phyloP scores from a whole-genome alignment of 106 monocot genomes.

The Xerophyta viscosa region DNA sequence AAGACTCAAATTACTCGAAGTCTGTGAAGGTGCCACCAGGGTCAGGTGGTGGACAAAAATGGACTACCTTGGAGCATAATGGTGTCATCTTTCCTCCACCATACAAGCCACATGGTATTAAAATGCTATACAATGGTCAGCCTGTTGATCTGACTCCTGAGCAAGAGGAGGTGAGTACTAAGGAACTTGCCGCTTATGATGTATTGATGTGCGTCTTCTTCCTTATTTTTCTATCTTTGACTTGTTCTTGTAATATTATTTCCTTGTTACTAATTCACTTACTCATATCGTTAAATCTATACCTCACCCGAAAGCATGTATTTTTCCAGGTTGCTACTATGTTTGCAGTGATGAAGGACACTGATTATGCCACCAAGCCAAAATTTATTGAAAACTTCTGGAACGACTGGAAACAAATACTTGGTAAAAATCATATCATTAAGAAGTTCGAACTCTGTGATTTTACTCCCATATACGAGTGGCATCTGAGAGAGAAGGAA shows the following conservation, averaged over 20 bases:
- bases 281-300: neutral
- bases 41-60: slow-evolving; percentile 86
- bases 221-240: neutral
- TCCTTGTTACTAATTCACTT: neutral
- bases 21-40: slow-evolving; percentile 74
- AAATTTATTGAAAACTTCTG: slow-evolving; percentile 87
- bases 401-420: slow-evolving; percentile 78
- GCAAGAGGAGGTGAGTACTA: slow-evolving; percentile 79
- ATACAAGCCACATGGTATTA: slow-evolving; percentile 86
- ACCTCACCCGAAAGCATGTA: slow-evolving; percentile 3
- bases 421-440: slow-evolving; percentile 86
- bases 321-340: slow-evolving; percentile 89
- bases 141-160: slow-evolving; percentile 86
- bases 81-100: slow-evolving; percentile 97
- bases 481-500: slow-evolving; percentile 91
- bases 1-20: slow-evolving; percentile 48
- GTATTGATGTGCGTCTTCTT: no score
- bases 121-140: slow-evolving; percentile 90
- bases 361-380: slow-evolving; percentile 85
- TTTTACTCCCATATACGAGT: slow-evolving; percentile 95
- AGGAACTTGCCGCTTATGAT: neutral
- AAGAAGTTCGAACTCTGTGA: slow-evolving; percentile 96
- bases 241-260: neutral
- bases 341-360: slow-evolving; percentile 99
- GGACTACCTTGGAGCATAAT: slow-evolving; percentile 85